These are phyloP conservation scores for Sesbania bispinosa DNA, from an alignment of 306 rosid genomes.

Conservation along the genomic window DNA sequence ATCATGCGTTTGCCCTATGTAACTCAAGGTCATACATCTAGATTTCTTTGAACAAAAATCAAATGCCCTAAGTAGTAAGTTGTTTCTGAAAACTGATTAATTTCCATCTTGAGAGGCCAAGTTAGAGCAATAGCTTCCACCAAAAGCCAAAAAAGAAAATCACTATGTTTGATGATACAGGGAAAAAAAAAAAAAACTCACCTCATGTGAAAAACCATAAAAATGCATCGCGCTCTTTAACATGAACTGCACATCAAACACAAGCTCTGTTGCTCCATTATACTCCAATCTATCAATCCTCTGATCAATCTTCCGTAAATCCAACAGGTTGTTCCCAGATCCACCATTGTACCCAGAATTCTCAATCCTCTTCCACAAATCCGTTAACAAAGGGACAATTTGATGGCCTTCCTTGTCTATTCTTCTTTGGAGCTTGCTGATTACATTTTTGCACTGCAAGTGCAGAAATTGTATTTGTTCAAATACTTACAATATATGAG, in stretches of 20 bases:
- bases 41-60: no score
- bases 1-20: no score
- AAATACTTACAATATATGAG: background rate
- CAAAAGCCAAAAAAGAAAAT: no score
- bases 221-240: slow-evolving; percentile 80
- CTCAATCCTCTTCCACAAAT: slow-evolving; percentile 82
- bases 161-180: no score
- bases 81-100: no score
- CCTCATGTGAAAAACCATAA: slow-evolving; percentile 82
- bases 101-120: no score
- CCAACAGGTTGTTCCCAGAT: slow-evolving; percentile 59
- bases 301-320: slow-evolving; percentile 78
- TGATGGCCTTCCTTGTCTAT: slow-evolving; percentile 86
- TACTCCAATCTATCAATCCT: slow-evolving; percentile 85
- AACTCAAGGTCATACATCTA: no score
- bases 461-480: slow-evolving; percentile 28
- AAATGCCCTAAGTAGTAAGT: no score
- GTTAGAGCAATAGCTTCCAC: no score
- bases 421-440: slow-evolving; percentile 84
- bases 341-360: slow-evolving; percentile 60
- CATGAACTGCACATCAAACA: slow-evolving; percentile 85
- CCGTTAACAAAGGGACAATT: slow-evolving; percentile 86
- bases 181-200: slow-evolving; percentile 42
- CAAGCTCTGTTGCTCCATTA: slow-evolving; percentile 81
- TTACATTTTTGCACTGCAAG: slow-evolving; percentile 87